Conservation (phyloP, 495 filamentous ascomycete species). For the Penicillium tannophilum region DNA sequence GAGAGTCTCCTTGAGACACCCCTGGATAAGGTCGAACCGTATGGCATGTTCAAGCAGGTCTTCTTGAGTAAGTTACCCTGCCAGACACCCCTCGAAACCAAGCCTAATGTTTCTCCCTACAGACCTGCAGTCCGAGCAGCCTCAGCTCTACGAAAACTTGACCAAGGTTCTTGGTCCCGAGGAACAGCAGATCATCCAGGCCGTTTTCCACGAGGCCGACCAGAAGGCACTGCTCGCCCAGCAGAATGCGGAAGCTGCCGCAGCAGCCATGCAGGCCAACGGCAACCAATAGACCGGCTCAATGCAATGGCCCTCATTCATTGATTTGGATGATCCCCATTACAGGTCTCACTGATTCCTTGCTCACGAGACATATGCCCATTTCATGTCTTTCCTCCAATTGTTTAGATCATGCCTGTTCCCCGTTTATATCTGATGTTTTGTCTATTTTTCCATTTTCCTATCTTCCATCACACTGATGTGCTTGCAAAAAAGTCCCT, state of each 20-base stretch:
- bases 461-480: constrained; percentile 28
- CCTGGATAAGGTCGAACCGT: constrained; percentile 92
- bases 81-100: not conserved
- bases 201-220: constrained; percentile 80
- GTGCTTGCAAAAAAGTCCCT: constrained; percentile 37
- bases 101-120: constrained; percentile 22
- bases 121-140: constrained; percentile 90
- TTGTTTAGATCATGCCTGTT: constrained; percentile 32
- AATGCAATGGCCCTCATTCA: constrained; percentile 9
- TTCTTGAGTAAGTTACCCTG: constrained; percentile 71
- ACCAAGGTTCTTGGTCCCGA: constrained; percentile 76
- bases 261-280: constrained; percentile 37
- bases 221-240: constrained; percentile 49
- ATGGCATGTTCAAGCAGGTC: constrained; percentile 78
- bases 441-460: constrained; percentile 10
- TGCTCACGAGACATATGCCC: constrained; percentile 42
- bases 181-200: constrained; percentile 79
- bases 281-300: constrained; percentile 36
- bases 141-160: constrained; percentile 80
- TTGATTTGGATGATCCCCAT: constrained; percentile 2
- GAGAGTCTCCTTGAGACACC: constrained; percentile 90
- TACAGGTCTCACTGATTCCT: constrained; percentile 17
- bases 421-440: constrained; percentile 25
- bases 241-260: constrained; percentile 41
- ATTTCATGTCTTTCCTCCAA: constrained; percentile 32